phyloP scores from a whole-genome alignment of 139 green algal species.

The Micractinium sp. region DNA sequence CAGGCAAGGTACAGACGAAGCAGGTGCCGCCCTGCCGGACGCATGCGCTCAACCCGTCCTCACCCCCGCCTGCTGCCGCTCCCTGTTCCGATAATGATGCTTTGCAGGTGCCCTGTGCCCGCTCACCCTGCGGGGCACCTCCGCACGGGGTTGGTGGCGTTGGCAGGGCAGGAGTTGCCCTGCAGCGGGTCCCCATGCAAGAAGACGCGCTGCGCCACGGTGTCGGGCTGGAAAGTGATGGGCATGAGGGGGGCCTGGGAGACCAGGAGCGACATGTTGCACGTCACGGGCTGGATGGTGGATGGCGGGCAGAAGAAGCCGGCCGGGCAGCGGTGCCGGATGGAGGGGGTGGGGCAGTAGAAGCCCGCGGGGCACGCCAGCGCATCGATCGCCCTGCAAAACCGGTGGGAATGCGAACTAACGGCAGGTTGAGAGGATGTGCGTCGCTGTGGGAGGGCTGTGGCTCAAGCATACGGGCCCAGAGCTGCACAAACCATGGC shows the following conservation, averaged over 20 bases:
- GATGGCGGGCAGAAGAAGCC: slow-evolving; percentile 50
- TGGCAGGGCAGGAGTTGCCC: slow-evolving; percentile 54
- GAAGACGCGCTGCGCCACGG: slow-evolving; percentile 42
- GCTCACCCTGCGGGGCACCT: slow-evolving; percentile 36
- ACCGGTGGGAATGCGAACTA: background rate
- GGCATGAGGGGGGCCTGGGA: slow-evolving; percentile 18
- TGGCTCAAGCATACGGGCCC: too few species aligned
- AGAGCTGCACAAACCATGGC: too few species aligned
- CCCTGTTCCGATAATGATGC: too few species aligned
- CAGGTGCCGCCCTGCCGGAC: too few species aligned
- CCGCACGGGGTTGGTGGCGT: slow-evolving; percentile 31
- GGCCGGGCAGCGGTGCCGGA: slow-evolving; percentile 32
- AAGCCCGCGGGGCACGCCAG: slow-evolving; percentile 45
- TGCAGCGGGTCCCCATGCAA: slow-evolving; percentile 41
- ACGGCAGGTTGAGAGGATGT: too few species aligned
- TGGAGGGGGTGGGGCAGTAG: slow-evolving; percentile 51
- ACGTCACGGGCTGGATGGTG: slow-evolving; percentile 43
- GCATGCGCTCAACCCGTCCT: too few species aligned
- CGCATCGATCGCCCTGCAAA: slow-evolving; percentile 29
- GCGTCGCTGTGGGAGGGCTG: too few species aligned
- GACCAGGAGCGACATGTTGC: slow-evolving; percentile 37
- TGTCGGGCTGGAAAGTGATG: slow-evolving; percentile 24
- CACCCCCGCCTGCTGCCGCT: too few species aligned
- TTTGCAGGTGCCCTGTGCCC: background rate
- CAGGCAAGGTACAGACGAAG: too few species aligned